Base-by-base conservation (phyloP, 257 asterid genomes). In the Forsythia viridissima region DNA sequence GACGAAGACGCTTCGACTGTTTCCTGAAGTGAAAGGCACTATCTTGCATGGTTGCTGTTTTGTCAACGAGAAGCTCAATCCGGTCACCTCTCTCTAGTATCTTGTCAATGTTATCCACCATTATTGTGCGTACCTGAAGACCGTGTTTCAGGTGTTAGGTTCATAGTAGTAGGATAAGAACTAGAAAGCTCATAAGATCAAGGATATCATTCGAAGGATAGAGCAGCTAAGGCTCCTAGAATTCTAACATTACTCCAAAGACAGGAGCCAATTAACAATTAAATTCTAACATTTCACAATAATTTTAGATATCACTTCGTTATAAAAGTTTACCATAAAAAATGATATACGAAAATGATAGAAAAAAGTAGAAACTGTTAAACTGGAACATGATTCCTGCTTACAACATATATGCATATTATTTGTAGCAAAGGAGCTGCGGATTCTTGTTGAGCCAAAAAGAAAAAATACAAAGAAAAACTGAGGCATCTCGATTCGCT, bases 51-150 rank as follows among this genome's bases (percentile, higher is more conserved):
- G 99, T 92, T 75, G 96, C 85, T 65, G 98, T 96, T 86, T 96
- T 96, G 87, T 96, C 99, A 79, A 96, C 97, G 40, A 96, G 98
- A 84, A 96, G 98, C 88, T 96, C 99, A 76, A 96, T 94, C 73
- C 90, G 89, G 79, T 96, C 98, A 76, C 99, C 99, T 85, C 99
- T 91, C 83, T 96, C 99, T 11, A 96, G 88, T 82, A 96, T 90
- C 88, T 92, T 96, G 89, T 96, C 99, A 81, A 96, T 94, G 89
- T 96, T 94, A 85, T 96, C 98, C 87, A 96, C 99, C 92, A 94
- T 92, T 87, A 96, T 90, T 43, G 98, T 91, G 66, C 96, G 95
- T 73, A 96, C 89, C 99, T 94, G 92, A 76, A 87, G 55, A 51
- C 70, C 83, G 74, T 69, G 75, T 76, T 81, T 51, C 66, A 80